Base-by-base conservation (phyloP, 305 asterid species). In the Fraxinus baroniana region DNA sequence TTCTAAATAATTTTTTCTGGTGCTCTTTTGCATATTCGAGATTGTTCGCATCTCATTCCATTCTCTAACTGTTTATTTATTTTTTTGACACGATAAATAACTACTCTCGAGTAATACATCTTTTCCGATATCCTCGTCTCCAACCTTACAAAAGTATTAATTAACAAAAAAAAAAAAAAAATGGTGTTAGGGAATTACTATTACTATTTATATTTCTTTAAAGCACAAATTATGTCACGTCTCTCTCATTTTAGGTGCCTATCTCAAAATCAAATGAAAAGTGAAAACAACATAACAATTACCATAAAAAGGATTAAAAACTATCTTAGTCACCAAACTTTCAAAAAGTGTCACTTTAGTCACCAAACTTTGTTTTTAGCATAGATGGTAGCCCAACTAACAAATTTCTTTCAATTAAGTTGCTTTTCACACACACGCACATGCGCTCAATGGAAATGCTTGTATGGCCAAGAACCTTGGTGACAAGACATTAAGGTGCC, bases 241-340 rank as follows among this genome's bases (percentile, higher is more conserved):
- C 81, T 37, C 57, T 77, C 77, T 79, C 66, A 83, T 83, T 79
- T 79, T 49, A 78, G 82, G 76, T 83, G 37, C 75, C 39, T 33
- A 8, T 71, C 79, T 82, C 78, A 8, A 78, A 83, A 36, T 73
- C 80, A 79, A 79, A 28, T 20, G 83, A 83, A 62, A 28, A 28
- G 74, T 13, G 74, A 68, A 62, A 62, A 75, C 57, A 71, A 83
- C 78, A 13, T 52, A 26, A 5, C 39, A 9, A 62, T 44, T 44
- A 44, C 66, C 39, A 12, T 39, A 8, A 24, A 4, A 20, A 3
- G 70, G 13, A 3, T 22, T 0, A 22, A 24, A 62, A 24, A 20
- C 72, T 62, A 22, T 7, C 72, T 22, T 62, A 12, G 30, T 62
- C 72, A 22, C 5, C 33, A 22, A 22, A 62, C 72, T 62, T 62